Conservation (phyloP, 208 protist genomes). For the Giardia muris region DNA sequence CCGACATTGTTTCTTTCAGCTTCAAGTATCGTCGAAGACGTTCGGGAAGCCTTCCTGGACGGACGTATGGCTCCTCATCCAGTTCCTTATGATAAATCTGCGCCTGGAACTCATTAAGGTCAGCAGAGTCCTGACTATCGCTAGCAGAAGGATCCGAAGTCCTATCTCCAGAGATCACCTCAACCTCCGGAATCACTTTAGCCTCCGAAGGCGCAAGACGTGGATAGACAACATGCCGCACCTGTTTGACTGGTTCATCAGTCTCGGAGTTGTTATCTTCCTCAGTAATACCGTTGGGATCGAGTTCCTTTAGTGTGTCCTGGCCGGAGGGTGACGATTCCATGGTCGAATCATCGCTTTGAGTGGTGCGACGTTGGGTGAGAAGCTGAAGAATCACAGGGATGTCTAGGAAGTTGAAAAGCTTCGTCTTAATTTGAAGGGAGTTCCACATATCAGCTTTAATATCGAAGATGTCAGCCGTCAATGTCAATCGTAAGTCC, state of each 20-base stretch:
- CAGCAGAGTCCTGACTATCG: neutral
- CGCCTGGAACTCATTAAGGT: neutral
- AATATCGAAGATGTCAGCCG: neutral
- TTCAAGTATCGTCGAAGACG: neutral
- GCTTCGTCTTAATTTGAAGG: neutral
- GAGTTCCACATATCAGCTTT: neutral
- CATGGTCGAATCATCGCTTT: neutral
- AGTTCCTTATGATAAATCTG: neutral
- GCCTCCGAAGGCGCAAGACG: neutral
- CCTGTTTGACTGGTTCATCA: neutral
- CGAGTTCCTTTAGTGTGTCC: neutral
- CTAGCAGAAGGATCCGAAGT: neutral
- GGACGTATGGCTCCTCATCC: neutral
- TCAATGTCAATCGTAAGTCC: neutral
- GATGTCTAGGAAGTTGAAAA: neutral
- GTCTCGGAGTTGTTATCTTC: neutral
- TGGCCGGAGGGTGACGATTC: neutral
- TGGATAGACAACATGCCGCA: neutral
- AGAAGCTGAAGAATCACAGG: neutral
- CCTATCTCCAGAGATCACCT: neutral
- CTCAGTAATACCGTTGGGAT: neutral
- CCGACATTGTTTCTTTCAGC: neutral
- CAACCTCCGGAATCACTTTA: too few relatives aligned
- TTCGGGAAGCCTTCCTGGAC: neutral
- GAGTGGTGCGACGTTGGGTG: neutral